A percentile compares a stretch with the other conserved stretches of the same genome.
Conservation (phyloP, 192 early-diverging fungal genomes). For the Kickxella alabastrina region DNA sequence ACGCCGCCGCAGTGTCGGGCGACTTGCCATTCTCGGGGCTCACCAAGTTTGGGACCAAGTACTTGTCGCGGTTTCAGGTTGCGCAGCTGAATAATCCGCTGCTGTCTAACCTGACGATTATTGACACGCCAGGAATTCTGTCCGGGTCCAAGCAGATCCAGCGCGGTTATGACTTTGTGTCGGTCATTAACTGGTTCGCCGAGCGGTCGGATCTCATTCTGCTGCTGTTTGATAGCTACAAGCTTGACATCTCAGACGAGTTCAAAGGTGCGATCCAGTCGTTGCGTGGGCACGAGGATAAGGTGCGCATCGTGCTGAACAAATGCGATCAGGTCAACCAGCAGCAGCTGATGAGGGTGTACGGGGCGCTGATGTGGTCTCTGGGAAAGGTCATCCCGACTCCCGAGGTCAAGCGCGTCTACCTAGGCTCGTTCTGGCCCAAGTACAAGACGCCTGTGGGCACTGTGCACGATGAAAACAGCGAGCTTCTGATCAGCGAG, state of each 20-base stretch:
- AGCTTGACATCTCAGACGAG: slow-evolving; percentile 87
- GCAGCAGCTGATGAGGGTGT: slow-evolving; percentile 86
- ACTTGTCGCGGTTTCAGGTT: slow-evolving; percentile 80
- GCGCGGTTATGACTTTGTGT: slow-evolving; percentile 78
- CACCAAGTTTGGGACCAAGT: slow-evolving; percentile 74
- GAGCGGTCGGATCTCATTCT: slow-evolving; percentile 80
- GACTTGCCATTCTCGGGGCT: slow-evolving; percentile 80
- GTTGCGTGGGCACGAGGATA: slow-evolving; percentile 81
- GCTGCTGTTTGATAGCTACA: slow-evolving; percentile 84
- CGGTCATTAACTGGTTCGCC: slow-evolving; percentile 82
- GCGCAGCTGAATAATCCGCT: slow-evolving; percentile 73
- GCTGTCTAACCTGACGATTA: slow-evolving; percentile 76
- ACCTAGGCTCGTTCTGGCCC: slow-evolving; percentile 76
- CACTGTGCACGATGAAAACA: slow-evolving; percentile 68
- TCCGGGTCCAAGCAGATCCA: slow-evolving; percentile 83
- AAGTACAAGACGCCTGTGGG: slow-evolving; percentile 57
- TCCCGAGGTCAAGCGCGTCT: slow-evolving; percentile 88
- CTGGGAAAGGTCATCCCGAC: slow-evolving; percentile 83
- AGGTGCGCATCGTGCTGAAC: slow-evolving; percentile 80
- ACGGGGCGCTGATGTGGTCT: slow-evolving; percentile 92
- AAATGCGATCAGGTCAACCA: slow-evolving; percentile 84
- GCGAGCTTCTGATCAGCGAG: slow-evolving; percentile 65
- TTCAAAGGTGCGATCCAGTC: slow-evolving; percentile 76
- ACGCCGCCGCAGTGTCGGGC: slow-evolving; percentile 78
- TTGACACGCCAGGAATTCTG: slow-evolving; percentile 90